Base-by-base conservation (phyloP, 2,329 filamentous ascomycete species). In the Botrytis pseudocinerea region DNA sequence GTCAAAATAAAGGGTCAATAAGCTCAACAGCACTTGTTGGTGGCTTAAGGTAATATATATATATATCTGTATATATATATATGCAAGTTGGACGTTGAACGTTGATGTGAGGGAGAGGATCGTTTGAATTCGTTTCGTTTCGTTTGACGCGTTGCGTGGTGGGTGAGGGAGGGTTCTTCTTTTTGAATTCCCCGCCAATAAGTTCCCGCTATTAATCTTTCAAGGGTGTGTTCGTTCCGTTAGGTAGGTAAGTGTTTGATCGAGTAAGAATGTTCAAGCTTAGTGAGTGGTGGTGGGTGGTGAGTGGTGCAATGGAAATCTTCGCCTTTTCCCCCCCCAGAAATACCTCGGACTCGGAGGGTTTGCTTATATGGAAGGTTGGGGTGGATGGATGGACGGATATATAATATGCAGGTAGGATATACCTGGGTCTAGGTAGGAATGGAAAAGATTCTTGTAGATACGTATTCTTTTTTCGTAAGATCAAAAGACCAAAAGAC, bases 21-120 rank as follows among this genome's bases (percentile, higher is more conserved):
- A 72, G 70, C 70, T 72, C 70, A 68, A 68, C 70, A 72, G 70
- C 70, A 72, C 70, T 72, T 68, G 62, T 72, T 72, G 70, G 32
- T 68, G 70, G 62, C 69, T 48, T 71, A 28, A 57, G 18, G 51
- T 57, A 57, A 57, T 57, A 57, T 57, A 16, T 44, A 44, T 16
- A 38, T 38, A 62, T 46, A 16, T 40, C n/a, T n/a, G 25, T 9
- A 38, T 38, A 38, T 38, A 57, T 57, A 57, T 57, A n/a, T 54
- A 68, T 72, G 62, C 62, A 72, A 40, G 38, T 72, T 72, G 51
- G 54, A 72, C 38, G 40, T 42, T 63, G 60, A 63, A 44, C 25
- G 60, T 63, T 44, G 57, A 60, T 35, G 14, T 69, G 51, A 60
- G 51, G 59, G 48, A 44, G 25, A 51, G 57, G 25, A 54, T 54